Evolutionary conservation across 345 rosid genomes (phyloP).

Genomic region (Populus ilicifolia): DNA sequence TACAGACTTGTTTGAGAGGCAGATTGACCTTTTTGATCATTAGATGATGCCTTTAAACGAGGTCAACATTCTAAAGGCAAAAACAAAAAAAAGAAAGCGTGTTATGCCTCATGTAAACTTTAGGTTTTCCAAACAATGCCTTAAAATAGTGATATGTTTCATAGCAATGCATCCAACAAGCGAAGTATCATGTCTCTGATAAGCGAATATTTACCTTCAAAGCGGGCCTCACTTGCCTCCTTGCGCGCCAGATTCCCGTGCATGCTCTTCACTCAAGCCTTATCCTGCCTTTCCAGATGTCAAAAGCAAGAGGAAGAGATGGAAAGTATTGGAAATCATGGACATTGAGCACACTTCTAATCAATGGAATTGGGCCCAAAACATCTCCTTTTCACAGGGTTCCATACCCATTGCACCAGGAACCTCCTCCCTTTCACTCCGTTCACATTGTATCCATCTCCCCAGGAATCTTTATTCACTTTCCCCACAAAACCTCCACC

Average conservation of each 20-base stretch:
- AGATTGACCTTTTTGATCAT: not conserved
- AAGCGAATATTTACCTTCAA: not conserved
- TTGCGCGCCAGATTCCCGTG: not conserved
- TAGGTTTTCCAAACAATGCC: not conserved
- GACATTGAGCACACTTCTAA: slow-evolving; percentile 8
- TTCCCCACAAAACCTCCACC: slow-evolving; percentile 58
- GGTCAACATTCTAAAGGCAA: not conserved
- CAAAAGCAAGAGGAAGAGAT: not conserved
- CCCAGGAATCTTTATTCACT: slow-evolving; percentile 45
- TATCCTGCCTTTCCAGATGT: not conserved
- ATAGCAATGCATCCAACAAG: not conserved
- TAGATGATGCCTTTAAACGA: not conserved
- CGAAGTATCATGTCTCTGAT: slow-evolving; percentile 2
- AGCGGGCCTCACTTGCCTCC: not conserved
- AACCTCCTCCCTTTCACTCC: slow-evolving; percentile 55
- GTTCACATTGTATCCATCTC: slow-evolving; percentile 49
- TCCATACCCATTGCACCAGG: slow-evolving; percentile 61
- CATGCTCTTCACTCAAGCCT: not conserved
- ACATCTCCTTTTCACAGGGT: slow-evolving; percentile 50
- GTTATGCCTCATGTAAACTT: not conserved
- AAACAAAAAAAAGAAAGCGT: not conserved
- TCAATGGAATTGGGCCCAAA: slow-evolving; percentile 60
- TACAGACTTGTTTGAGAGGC: not conserved
- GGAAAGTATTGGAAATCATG: not conserved
- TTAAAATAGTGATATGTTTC: not conserved